Conservation (phyloP, 116 monocot genomes). For the Phalaenopsis hybrid region DNA sequence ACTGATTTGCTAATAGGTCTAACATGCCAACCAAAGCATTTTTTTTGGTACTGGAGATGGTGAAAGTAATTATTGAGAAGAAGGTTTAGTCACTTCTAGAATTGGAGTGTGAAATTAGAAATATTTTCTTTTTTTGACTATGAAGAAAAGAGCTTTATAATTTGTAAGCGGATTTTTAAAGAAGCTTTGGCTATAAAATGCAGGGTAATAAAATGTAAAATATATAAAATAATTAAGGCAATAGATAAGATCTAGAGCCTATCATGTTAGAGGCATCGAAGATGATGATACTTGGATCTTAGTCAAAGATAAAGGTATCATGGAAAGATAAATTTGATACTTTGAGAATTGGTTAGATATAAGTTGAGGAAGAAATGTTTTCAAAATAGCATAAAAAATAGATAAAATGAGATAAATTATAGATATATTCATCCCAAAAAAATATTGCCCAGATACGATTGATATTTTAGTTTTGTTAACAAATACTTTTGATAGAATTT, state of each 20-base stretch:
- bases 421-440: background rate
- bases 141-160: background rate
- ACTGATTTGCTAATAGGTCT: background rate
- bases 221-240: background rate
- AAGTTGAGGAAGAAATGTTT: background rate
- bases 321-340: background rate
- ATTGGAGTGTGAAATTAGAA: background rate
- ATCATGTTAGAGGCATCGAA: background rate
- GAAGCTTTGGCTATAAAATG: background rate
- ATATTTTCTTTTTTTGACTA: background rate
- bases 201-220: background rate
- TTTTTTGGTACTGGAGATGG: background rate
- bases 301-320: too few relatives aligned
- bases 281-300: background rate
- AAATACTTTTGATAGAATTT: background rate
- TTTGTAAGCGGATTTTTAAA: background rate
- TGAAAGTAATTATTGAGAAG: background rate
- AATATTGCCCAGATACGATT: background rate
- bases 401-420: background rate
- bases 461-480: background rate
- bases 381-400: background rate
- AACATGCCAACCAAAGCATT: background rate
- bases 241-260: background rate
- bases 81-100: background rate
- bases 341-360: background rate